A percentile compares a stretch with the other conserved stretches of the same genome.
Conservation (phyloP, 805 yeast species). For the Ogataea wickerhamii region DNA sequence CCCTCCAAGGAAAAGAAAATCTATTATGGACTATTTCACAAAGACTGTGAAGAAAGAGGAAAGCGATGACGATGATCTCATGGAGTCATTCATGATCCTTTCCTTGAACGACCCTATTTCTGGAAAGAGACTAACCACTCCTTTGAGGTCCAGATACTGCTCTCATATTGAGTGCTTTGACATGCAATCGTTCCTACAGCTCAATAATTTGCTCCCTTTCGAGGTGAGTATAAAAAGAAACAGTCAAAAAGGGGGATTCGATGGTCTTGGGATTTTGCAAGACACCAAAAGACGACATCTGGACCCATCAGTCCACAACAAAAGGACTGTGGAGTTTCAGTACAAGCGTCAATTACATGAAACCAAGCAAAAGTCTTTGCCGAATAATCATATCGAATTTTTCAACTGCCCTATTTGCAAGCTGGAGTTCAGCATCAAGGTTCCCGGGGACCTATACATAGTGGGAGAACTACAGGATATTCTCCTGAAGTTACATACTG, state of each 20-base stretch:
- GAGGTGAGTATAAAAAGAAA: conserved; percentile 21
- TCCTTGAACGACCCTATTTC: conserved; percentile 33
- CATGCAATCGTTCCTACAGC: conserved; percentile 26
- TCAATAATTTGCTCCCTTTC: conserved; percentile 29
- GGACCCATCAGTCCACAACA: conserved; percentile 21
- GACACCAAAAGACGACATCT: conserved; percentile 26
- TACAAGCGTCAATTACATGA: conserved; percentile 20
- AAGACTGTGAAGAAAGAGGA: not conserved
- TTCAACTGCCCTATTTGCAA: conserved; percentile 36
- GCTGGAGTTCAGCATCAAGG: conserved; percentile 30
- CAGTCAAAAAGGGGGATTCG: conserved; percentile 16
- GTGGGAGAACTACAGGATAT: conserved; percentile 31
- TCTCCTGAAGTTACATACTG: conserved; percentile 15
- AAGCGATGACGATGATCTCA: conserved; percentile 29
- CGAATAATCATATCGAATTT: conserved; percentile 28
- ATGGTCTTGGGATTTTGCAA: conserved; percentile 21
- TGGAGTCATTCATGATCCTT: conserved; percentile 27
- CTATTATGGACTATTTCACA: not conserved
- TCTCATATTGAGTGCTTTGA: conserved; percentile 37
- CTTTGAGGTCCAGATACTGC: conserved; percentile 31
- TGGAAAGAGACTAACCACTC: conserved; percentile 27
- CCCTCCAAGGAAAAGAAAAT: not conserved
- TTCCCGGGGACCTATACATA: conserved; percentile 31
- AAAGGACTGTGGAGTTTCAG: conserved; percentile 18
- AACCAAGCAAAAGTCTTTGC: conserved; percentile 16